These are phyloP conservation scores for Lentinula novae-zelandiae DNA, from an alignment of 1,284 basidiomycete species.

Conservation along the genomic window DNA sequence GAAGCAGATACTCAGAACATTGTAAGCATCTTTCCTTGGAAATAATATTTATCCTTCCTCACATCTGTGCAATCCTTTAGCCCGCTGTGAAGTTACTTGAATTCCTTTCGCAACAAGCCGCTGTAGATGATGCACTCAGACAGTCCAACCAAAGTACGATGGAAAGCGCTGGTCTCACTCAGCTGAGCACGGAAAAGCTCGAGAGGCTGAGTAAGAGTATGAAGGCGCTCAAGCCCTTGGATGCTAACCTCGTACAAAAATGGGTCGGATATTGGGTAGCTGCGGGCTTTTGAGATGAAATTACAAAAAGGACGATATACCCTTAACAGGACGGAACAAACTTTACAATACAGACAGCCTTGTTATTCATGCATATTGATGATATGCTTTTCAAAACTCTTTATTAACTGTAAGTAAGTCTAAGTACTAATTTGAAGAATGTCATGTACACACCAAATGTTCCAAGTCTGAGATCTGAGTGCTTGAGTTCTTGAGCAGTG, in stretches of 20 bases:
- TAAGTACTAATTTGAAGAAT: not conserved
- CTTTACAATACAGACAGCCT: no score
- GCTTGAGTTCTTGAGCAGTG: no score
- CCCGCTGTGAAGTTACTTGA: slow-evolving; percentile 3
- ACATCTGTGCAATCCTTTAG: not conserved
- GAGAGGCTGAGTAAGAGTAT: not conserved
- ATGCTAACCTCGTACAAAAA: not conserved
- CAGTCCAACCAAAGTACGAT: not conserved
- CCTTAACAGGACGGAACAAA: no score
- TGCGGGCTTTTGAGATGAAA: not conserved
- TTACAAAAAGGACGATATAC: not conserved
- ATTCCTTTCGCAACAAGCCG: not conserved
- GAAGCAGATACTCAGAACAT: slow-evolving; percentile 4
- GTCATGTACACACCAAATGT: no score
- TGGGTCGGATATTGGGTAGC: slow-evolving; percentile 7
- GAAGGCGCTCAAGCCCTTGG: not conserved
- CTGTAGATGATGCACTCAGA: not conserved
- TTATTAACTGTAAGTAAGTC: no score
- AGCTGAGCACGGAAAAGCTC: not conserved
- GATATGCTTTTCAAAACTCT: no score
- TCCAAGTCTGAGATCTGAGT: no score
- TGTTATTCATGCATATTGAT: no score
- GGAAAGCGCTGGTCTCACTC: slow-evolving; percentile 5
- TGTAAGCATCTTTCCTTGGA: not conserved
- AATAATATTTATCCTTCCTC: not conserved